These are phyloP conservation scores for Chlamydomonas reinhardtii DNA, from an alignment of 163 green algal species.

Conservation along the genomic window DNA sequence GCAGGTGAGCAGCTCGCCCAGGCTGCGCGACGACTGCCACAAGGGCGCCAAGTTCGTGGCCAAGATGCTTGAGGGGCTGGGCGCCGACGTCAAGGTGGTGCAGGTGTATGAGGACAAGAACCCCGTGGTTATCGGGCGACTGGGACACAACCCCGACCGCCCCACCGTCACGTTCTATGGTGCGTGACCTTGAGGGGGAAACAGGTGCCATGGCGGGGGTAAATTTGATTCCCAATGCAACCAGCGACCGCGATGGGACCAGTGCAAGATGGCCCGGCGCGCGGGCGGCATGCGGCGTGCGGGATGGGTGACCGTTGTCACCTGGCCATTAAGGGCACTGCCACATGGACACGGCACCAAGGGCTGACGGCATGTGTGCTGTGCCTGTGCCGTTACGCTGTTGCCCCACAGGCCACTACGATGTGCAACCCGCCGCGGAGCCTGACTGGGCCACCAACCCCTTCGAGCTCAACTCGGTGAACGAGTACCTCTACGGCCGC, in stretches of 20 bases:
- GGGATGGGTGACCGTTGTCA: too few species aligned
- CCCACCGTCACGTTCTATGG: slow-evolving; percentile 92
- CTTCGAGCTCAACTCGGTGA: slow-evolving; percentile 85
- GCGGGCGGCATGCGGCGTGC: too few species aligned
- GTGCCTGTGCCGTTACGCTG: background rate
- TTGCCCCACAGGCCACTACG: slow-evolving; percentile 34
- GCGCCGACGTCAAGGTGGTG: slow-evolving; percentile 84
- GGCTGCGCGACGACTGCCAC: slow-evolving; percentile 86
- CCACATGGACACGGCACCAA: too few species aligned
- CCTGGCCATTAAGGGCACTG: too few species aligned
- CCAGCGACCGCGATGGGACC: too few species aligned
- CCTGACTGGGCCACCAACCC: slow-evolving; percentile 89
- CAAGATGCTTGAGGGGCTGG: slow-evolving; percentile 88
- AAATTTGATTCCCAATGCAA: too few species aligned
- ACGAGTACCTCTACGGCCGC: slow-evolving; percentile 91
- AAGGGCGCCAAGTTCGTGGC: slow-evolving; percentile 91
- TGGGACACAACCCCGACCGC: slow-evolving; percentile 75
- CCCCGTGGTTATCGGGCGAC: slow-evolving; percentile 90
- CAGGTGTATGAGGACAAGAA: slow-evolving; percentile 77
- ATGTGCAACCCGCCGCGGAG: slow-evolving; percentile 86
- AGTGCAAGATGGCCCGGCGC: too few species aligned
- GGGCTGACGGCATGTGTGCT: background rate
- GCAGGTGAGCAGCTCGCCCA: slow-evolving; percentile 71
- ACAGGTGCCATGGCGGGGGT: too few species aligned
- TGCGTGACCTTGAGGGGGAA: slow-evolving; percentile 16